Evolutionary conservation across 2,329 filamentous ascomycete species (phyloP), one percentile per base, ranked within the genome.

Genomic region (Arachnopeziza araneosa): DNA sequence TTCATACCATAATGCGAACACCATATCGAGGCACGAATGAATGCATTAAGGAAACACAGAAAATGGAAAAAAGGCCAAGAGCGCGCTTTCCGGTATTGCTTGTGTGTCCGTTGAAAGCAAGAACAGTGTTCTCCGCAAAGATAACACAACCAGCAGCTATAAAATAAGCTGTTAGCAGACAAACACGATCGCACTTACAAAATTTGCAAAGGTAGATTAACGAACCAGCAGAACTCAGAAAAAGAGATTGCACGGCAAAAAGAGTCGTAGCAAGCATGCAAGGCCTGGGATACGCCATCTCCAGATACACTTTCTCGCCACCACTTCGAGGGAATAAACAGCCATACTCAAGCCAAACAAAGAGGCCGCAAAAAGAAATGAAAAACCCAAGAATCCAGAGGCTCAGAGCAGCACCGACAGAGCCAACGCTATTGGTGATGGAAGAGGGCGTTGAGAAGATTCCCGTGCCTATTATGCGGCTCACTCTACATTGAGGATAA

Each of bases 391-490:
- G 70, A 1, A 80, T 75, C 82, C 82, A 84, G 12, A 84, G 72
- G 51, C 82, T 74, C 17, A 84, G 70, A 19, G 78, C 74, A 54
- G 82, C 76, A 3, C 81, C 82, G 1, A 83, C 81, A 5, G 77
- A 82, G 0, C 81, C 81, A 1, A 80, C 78, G 0, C 78, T 76
- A 5, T 74, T 73, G 55, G 81, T 81, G 54, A 84, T 81, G 23
- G 80, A 78, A 0, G 78, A 79, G 0, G 82, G 82, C 0, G 82
- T 82, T 1, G 81, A 81, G 68, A 83, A 84, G 36, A 81, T 79
- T 53, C 83, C 83, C 0, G 81, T 85, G 1, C 84, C 84, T 44
- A 86, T 75, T 80, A 87, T 86, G 14, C 62, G 60, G 10, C 64
- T 62, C 24, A 64, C 61, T 12, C 64, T 66, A 10, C 3, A 23